These are phyloP conservation scores for Curvularia hawaiiensis DNA, from an alignment of 2,329 filamentous ascomycete species.

Conservation along the genomic window DNA sequence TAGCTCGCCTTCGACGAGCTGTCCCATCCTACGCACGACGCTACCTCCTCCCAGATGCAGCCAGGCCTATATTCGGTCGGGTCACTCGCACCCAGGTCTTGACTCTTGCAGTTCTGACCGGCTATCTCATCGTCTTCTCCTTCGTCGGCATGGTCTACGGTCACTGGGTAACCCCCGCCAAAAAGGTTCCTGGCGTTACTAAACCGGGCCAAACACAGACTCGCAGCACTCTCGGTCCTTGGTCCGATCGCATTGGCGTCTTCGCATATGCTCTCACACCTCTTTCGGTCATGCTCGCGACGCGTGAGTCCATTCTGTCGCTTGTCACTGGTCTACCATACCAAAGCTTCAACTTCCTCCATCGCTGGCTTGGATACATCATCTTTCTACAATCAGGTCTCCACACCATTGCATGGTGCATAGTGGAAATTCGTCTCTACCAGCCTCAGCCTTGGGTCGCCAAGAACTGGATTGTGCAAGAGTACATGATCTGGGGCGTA, in stretches of 20 bases:
- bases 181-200: conserved; percentile 57
- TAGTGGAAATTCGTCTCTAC: conserved; percentile 70
- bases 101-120: conserved; percentile 62
- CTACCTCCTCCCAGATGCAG: conserved; percentile 66
- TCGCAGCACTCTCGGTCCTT: conserved; percentile 69
- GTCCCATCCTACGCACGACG: conserved; percentile 52
- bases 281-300: conserved; percentile 69
- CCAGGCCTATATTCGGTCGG: conserved; percentile 65
- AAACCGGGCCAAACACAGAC: conserved; percentile 63
- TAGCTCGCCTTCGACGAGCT: conserved; percentile 42
- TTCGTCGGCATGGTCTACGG: conserved; percentile 71
- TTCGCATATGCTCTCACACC: conserved; percentile 77
- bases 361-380: conserved; percentile 72
- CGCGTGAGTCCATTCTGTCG: conserved; percentile 71
- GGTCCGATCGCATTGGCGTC: conserved; percentile 70
- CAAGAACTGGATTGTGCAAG: conserved; percentile 62
- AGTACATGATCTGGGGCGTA: conserved; percentile 75
- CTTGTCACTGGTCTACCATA: conserved; percentile 75
- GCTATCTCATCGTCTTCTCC: conserved; percentile 68
- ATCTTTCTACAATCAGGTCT: conserved; percentile 71
- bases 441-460: conserved; percentile 70
- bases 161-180: conserved; percentile 72
- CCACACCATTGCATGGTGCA: conserved; percentile 73
- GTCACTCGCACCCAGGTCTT: conserved; percentile 71
- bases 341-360: conserved; percentile 70